Evolutionary conservation across 768 basidiomycete species (phyloP).

Genomic region (Leccinum obscurum): DNA sequence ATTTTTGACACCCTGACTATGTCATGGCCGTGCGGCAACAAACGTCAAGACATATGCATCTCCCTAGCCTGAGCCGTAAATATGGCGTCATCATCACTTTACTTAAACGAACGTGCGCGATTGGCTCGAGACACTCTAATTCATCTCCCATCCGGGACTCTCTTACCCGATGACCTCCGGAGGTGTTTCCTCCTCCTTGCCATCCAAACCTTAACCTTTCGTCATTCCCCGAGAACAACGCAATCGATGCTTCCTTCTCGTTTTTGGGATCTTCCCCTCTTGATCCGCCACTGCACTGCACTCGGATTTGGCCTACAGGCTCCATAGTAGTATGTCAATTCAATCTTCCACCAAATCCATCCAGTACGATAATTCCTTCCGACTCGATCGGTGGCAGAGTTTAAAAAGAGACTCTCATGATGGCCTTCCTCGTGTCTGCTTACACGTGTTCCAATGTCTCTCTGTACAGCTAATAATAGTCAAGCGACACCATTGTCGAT

Average conservation of each 20-base stretch:
- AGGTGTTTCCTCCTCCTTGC: not conserved
- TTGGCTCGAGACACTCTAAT: not conserved
- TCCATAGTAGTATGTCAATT: not conserved
- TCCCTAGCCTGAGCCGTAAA: not conserved
- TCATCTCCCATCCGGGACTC: not conserved
- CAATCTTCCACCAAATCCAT: not conserved
- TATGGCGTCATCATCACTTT: constrained; percentile 4
- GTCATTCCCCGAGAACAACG: not conserved
- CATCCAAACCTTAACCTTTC: not conserved
- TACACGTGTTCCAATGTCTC: not conserved
- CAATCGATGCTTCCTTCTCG: not conserved
- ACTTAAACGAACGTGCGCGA: not conserved
- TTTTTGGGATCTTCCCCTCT: not conserved
- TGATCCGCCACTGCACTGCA: not conserved
- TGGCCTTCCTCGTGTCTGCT: not conserved
- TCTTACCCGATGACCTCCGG: not conserved
- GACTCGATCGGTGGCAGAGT: not conserved
- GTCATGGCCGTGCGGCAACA: not conserved
- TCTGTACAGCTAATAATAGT: not conserved
- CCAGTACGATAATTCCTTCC: not conserved
- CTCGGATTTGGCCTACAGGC: not conserved
- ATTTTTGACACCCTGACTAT: not conserved
- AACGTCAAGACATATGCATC: not conserved
- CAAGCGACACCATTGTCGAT: no score
- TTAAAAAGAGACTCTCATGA: not conserved